These are phyloP conservation scores for Aspergillus homomorphus DNA, from an alignment of 495 filamentous ascomycete species.

Conservation along the genomic window DNA sequence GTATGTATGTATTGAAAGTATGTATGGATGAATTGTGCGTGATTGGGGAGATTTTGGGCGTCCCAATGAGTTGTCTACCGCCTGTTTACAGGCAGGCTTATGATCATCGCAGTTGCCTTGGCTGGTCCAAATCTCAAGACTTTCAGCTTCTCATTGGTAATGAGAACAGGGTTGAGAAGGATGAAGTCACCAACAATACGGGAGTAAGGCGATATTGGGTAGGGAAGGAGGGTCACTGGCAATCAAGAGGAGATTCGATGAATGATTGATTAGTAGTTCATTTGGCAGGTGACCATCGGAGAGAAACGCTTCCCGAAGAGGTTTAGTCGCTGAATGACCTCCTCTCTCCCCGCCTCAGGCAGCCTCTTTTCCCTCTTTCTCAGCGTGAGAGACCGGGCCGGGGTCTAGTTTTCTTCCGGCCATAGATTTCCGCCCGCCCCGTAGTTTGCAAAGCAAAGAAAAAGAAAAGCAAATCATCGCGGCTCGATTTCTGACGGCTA, in stretches of 20 bases:
- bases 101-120: too few relatives aligned
- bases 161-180: too few relatives aligned
- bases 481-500: slow-evolving; percentile 33
- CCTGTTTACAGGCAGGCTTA: too few relatives aligned
- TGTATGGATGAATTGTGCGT: not conserved
- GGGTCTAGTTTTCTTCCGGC: slow-evolving; percentile 30
- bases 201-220: not conserved
- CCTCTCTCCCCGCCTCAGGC: too few relatives aligned
- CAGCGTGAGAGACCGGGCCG: slow-evolving; percentile 37
- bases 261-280: not conserved
- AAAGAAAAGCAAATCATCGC: slow-evolving; percentile 38
- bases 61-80: too few relatives aligned
- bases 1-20: too few relatives aligned
- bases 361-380: too few relatives aligned
- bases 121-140: too few relatives aligned
- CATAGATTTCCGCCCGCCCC: too few relatives aligned
- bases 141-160: too few relatives aligned
- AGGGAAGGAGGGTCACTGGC: not conserved
- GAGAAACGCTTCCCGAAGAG: not conserved
- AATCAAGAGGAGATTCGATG: too few relatives aligned
- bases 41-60: not conserved
- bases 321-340: not conserved
- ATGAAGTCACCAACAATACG: not conserved
- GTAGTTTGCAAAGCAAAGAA: not conserved
- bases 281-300: not conserved